These are phyloP conservation scores for Echinosophora koreensis DNA, from an alignment of 306 rosid genomes.

Conservation along the genomic window DNA sequence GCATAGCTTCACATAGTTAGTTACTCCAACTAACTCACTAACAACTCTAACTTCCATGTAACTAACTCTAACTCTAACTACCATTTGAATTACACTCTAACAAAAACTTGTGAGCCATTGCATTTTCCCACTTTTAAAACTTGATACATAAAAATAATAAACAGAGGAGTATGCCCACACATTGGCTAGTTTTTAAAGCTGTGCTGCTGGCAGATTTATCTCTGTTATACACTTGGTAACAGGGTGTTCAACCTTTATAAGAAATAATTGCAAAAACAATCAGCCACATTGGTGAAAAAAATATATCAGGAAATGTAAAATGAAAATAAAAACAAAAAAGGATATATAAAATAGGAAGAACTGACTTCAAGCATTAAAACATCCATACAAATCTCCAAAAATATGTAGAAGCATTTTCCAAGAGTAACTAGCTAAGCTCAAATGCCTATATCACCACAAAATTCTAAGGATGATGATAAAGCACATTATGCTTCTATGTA, in stretches of 20 bases:
- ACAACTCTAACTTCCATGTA: too few species aligned
- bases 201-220: slow-evolving; percentile 96
- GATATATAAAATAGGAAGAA: background rate
- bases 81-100: too few species aligned
- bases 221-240: slow-evolving; percentile 99
- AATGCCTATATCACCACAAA: slow-evolving; percentile 27
- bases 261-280: slow-evolving; percentile 38
- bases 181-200: too few species aligned
- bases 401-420: slow-evolving; percentile 24
- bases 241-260: slow-evolving; percentile 94
- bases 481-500: background rate
- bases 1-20: too few species aligned
- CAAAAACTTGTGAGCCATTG: too few species aligned
- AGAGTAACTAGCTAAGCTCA: slow-evolving; percentile 35
- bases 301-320: background rate
- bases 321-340: too few species aligned
- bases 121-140: too few species aligned
- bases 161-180: too few species aligned
- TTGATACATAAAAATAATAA: too few species aligned
- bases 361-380: slow-evolving; percentile 26
- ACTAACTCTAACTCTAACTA: too few species aligned
- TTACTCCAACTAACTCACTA: too few species aligned
- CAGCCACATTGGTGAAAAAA: slow-evolving; percentile 27
- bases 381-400: slow-evolving; percentile 29
- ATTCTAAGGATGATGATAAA: slow-evolving; percentile 34